Conservation (phyloP, 1,139 yeast species). For the Kurtzmaniella quercitrusa region DNA sequence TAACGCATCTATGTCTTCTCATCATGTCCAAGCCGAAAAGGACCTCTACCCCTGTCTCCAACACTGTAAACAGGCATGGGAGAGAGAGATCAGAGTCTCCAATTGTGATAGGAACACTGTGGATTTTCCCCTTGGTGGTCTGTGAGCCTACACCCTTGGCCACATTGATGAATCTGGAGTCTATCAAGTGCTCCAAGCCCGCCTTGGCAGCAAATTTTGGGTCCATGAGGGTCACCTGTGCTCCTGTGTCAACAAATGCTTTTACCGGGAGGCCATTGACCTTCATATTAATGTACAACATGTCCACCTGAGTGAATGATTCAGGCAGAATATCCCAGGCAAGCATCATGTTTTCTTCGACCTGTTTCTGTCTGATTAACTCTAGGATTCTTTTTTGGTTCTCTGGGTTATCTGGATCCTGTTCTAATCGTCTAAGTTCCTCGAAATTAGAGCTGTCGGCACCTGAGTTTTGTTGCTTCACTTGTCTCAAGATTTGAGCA, state of each 20-base stretch:
- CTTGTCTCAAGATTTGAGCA: conserved; percentile 24
- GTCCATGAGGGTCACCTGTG: conserved; percentile 82
- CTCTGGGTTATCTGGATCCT: conserved; percentile 72
- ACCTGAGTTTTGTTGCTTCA: conserved; percentile 5
- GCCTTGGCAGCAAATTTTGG: conserved; percentile 72
- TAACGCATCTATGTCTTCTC: conserved; percentile 77
- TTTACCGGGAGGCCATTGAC: conserved; percentile 78
- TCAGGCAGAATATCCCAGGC: conserved; percentile 92
- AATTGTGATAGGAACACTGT: conserved; percentile 80
- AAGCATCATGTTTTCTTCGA: conserved; percentile 70
- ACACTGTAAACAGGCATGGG: conserved; percentile 79
- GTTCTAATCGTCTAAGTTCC: conserved; percentile 47
- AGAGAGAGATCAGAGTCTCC: conserved; percentile 48
- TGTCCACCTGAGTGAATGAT: conserved; percentile 72
- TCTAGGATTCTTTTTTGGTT: conserved; percentile 67
- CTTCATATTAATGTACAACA: conserved; percentile 75
- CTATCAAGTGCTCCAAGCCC: conserved; percentile 72
- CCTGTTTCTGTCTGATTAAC: conserved; percentile 64
- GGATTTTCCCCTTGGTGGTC: conserved; percentile 76
- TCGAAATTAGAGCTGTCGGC: conserved; percentile 21
- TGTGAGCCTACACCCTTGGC: conserved; percentile 91
- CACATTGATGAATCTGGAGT: conserved; percentile 71
- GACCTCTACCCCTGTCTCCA: conserved; percentile 72
- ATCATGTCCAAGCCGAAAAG: conserved; percentile 76
- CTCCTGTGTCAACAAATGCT: conserved; percentile 96